These are phyloP conservation scores for Ceratocystis variospora DNA, from an alignment of 2,329 filamentous ascomycete genomes.

Conservation along the genomic window DNA sequence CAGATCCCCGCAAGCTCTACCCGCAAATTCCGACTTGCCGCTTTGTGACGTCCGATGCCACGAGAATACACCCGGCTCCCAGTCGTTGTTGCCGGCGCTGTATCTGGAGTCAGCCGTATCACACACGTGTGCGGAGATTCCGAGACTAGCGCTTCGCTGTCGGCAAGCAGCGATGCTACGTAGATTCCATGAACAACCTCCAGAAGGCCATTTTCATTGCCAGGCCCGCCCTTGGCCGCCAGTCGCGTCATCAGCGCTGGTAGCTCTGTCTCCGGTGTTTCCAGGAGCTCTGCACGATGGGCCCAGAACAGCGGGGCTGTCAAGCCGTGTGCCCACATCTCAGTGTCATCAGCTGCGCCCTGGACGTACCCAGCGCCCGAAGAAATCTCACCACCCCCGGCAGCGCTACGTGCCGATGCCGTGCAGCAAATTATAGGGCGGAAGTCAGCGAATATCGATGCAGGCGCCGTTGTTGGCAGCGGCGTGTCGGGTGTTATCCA, in stretches of 20 bases:
- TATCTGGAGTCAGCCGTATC: constrained; percentile 28
- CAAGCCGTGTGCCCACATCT: constrained; percentile 78
- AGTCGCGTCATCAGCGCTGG: constrained; percentile 36
- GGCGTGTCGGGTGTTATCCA: constrained; percentile 65
- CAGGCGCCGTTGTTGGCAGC: constrained; percentile 24
- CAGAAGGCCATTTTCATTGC: constrained; percentile 11
- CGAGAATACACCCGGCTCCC: constrained; percentile 30
- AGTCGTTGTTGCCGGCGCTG: constrained; percentile 32
- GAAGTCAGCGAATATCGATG: constrained; percentile 40
- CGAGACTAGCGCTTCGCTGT: constrained; percentile 7
- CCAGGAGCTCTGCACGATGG: constrained; percentile 46
- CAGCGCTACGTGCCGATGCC: constrained; percentile 57
- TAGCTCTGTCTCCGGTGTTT: constrained; percentile 50
- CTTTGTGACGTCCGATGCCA: constrained; percentile 56
- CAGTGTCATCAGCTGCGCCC: constrained; percentile 85
- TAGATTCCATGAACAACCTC: constrained; percentile 29
- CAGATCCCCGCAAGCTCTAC: constrained; percentile 51
- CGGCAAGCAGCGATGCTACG: constrained; percentile 28
- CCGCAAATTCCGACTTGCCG: constrained; percentile 72
- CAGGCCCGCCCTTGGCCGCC: constrained; percentile 21
- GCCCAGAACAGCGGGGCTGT: constrained; percentile 71
- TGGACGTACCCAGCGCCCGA: constrained; percentile 65
- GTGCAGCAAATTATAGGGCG: constrained; percentile 74
- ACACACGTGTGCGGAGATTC: constrained; percentile 30
- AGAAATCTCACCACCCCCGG: constrained; percentile 45